phyloP scores from a whole-genome alignment of 2,329 filamentous ascomycete genomes.

The Ascochyta rabiei region DNA sequence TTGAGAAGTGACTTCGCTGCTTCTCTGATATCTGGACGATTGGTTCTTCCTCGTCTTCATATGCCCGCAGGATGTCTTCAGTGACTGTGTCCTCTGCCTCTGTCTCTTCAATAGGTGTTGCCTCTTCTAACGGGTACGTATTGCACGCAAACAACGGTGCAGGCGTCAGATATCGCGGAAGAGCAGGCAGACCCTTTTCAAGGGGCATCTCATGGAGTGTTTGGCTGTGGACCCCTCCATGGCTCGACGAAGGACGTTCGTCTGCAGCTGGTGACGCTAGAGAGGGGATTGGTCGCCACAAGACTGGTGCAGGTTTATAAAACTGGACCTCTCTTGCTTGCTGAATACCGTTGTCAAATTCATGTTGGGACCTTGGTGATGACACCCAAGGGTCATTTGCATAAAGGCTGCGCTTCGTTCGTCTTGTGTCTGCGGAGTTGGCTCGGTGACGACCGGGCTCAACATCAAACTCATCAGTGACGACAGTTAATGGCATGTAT shows the following conservation, averaged over 20 bases:
- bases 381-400: conserved; percentile 38
- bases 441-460: conserved; percentile 31
- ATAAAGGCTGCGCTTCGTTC: conserved; percentile 33
- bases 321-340: conserved; percentile 22
- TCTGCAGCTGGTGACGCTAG: conserved; percentile 22
- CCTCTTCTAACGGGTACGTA: not conserved
- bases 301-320: conserved; percentile 26
- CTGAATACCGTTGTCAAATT: conserved; percentile 18
- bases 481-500: conserved; percentile 23
- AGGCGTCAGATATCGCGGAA: conserved; percentile 38
- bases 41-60: conserved; percentile 22
- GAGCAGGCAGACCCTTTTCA: conserved; percentile 39
- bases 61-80: conserved; percentile 19
- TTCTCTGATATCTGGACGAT: conserved; percentile 23
- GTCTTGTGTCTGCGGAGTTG: conserved; percentile 39
- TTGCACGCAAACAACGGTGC: conserved; percentile 39
- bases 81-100: conserved; percentile 4
- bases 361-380: conserved; percentile 29
- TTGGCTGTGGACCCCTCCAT: conserved; percentile 25
- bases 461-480: conserved; percentile 21
- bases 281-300: conserved; percentile 24
- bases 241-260: conserved; percentile 39
- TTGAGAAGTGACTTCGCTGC: conserved; percentile 41
- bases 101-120: conserved; percentile 6
- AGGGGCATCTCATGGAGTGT: conserved; percentile 24